Evolutionary conservation across 2,329 filamentous ascomycete species (phyloP).

Genomic region (Grosmannia penicillata): DNA sequence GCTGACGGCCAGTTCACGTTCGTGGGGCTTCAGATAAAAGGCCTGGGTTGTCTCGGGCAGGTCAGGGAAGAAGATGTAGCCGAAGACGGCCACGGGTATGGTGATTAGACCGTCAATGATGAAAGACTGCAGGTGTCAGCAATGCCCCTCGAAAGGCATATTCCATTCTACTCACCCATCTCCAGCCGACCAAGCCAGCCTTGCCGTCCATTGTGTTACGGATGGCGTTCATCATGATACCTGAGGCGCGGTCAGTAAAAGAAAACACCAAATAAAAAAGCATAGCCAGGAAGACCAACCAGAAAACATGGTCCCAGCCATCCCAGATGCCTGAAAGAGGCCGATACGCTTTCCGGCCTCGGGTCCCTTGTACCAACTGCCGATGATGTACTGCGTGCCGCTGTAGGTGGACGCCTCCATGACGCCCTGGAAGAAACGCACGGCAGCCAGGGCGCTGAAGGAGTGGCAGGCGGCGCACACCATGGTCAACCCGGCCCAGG

Average conservation of each 20-base stretch:
- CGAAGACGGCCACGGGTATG: slow-evolving; percentile 37
- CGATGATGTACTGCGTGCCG: slow-evolving; percentile 41
- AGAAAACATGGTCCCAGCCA: slow-evolving; percentile 45
- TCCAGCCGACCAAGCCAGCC: slow-evolving; percentile 35
- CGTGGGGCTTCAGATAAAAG: slow-evolving; percentile 26
- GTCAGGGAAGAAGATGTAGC: slow-evolving; percentile 36
- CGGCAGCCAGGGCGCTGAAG: slow-evolving; percentile 40
- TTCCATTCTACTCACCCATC: slow-evolving; percentile 22
- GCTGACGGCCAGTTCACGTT: slow-evolving; percentile 20
- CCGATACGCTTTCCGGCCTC: slow-evolving; percentile 45
- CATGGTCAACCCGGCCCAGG: slow-evolving; percentile 51
- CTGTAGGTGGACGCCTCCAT: slow-evolving; percentile 41
- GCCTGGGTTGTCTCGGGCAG: slow-evolving; percentile 32
- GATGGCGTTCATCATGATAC: slow-evolving; percentile 43
- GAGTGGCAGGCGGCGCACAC: slow-evolving; percentile 34
- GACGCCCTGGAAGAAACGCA: slow-evolving; percentile 39
- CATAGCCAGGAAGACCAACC: slow-evolving; percentile 20
- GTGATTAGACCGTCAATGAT: slow-evolving; percentile 39
- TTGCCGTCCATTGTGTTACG: slow-evolving; percentile 28
- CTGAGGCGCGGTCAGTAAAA: slow-evolving; percentile 8
- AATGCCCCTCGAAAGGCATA: background rate
- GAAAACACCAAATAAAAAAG: background rate
- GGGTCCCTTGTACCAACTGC: slow-evolving; percentile 42
- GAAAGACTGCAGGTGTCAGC: slow-evolving; percentile 14
- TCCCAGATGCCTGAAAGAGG: slow-evolving; percentile 43